Base-by-base conservation (phyloP, 331 rosid species). In the Quercus lobata region DNA sequence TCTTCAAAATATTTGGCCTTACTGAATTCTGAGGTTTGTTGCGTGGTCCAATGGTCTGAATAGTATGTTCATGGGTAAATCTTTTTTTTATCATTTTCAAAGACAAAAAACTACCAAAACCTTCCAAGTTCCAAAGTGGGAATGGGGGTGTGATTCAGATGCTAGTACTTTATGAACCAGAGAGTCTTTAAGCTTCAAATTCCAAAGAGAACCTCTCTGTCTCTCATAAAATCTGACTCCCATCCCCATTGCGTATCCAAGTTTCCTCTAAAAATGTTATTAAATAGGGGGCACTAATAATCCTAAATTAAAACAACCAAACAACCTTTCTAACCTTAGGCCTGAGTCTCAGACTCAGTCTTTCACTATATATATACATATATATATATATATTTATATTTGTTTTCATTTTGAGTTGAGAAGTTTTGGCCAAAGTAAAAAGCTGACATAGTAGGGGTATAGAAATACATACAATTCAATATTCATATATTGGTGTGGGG, bases 51-150 rank as follows among this genome's bases (percentile, higher is more conserved):
- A 35, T 16, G n/a, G 44, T 65, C 44, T 16, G 46, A 7, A 6
- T 3, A 30, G 46, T 18, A 2, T 16, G 69, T 19, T 32, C 7
- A 29, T 46, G 37, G 73, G 25, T 19, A 72, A 54, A 6, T 1
- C 11, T 44, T 72, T 52, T 27, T 49, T 49, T 49, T 49, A 30
- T 46, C 55, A 2, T 15, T 17, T 19, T 19, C 19, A 6, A 30
- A 21, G 56, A 15, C 60, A 17, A 55, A 71, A 15, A 30, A 29
- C 70, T 63, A 63, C 30, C 70, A 5, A 30, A 61, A 16, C 10
- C 10, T 21, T 24, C 57, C 86, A 79, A 62, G 41, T 83, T 83
- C 86, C 86, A 76, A 81, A 46, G 80, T 46, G 19, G 15, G 22
- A 75, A 80, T 22, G 3, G 62, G 32, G 56, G 3, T 24, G 57